Conservation (phyloP, 140 eudicot genomes). For the Senecio squalidus region DNA sequence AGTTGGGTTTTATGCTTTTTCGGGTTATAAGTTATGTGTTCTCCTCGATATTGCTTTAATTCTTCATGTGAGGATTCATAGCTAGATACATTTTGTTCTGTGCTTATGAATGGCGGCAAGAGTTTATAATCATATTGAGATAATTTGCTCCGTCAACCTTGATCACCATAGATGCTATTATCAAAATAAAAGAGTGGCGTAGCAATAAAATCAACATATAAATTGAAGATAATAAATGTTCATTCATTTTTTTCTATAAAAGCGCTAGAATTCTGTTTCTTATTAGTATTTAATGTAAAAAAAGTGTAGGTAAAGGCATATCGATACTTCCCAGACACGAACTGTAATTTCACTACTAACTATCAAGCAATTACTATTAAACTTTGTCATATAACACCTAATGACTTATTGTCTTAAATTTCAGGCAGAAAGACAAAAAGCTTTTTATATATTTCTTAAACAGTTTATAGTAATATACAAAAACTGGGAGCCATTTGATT, state of each 20-base stretch:
- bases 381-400: neutral
- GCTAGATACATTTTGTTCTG: neutral
- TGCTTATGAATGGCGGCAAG: conserved; percentile 2
- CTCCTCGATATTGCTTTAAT: neutral
- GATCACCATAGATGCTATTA: neutral
- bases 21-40: neutral
- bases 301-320: conserved; percentile 3
- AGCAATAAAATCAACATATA: neutral
- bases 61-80: conserved; percentile 9
- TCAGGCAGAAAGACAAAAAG: conserved; percentile 73
- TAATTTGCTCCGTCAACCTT: conserved; percentile 3
- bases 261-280: neutral
- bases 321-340: neutral
- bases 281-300: neutral
- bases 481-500: conserved; percentile 75
- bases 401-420: conserved; percentile 12
- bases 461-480: conserved; percentile 65
- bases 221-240: conserved; percentile 4
- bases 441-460: conserved; percentile 68
- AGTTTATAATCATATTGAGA: conserved; percentile 3
- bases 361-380: neutral
- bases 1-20: neutral
- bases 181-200: neutral
- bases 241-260: neutral
- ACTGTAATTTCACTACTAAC: conserved; percentile 12